A percentile compares a stretch with the other conserved stretches of the same genome.
Evolutionary conservation across 805 yeast genomes (phyloP).

Genomic region (Cyberlindnera galapagoensis): DNA sequence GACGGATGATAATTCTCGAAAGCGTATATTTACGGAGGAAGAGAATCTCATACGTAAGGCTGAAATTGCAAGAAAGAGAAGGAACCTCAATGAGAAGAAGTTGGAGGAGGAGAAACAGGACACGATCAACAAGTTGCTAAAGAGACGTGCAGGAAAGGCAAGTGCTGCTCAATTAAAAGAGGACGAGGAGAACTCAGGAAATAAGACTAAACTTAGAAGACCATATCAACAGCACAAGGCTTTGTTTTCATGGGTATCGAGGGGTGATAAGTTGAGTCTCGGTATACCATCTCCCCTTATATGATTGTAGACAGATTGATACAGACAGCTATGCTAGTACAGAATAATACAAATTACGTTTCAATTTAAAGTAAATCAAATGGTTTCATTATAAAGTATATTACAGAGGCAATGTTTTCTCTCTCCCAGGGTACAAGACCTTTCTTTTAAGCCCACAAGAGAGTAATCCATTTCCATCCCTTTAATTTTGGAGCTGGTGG

Average conservation of each 20-base stretch:
- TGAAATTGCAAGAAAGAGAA: constrained; percentile 83
- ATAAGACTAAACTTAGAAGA: constrained; percentile 18
- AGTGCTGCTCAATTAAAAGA: constrained; percentile 16
- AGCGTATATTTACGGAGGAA: constrained; percentile 69
- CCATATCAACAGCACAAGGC: constrained; percentile 21
- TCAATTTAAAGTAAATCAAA: too few relatives aligned
- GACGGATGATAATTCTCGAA: constrained; percentile 27
- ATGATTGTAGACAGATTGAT: too few relatives aligned
- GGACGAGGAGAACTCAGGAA: constrained; percentile 14
- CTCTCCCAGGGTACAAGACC: too few relatives aligned
- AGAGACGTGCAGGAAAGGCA: constrained; percentile 70
- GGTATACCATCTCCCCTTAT: too few relatives aligned
- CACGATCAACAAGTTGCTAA: constrained; percentile 77
- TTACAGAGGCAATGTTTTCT: too few relatives aligned
- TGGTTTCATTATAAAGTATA: too few relatives aligned
- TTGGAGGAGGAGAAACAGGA: constrained; percentile 91
- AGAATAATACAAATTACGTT: too few relatives aligned
- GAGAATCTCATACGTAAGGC: constrained; percentile 76
- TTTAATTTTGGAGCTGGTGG: constrained; percentile 11
- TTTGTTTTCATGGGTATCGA: constrained; percentile 19
- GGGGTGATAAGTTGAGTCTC: too few relatives aligned
- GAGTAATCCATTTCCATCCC: constrained; percentile 13
- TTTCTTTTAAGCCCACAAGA: constrained; percentile 14
- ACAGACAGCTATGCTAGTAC: too few relatives aligned
- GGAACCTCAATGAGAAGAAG: constrained; percentile 73